phyloP scores from a whole-genome alignment of 169 alveolate genomes.

The Miamiensis avidus region DNA sequence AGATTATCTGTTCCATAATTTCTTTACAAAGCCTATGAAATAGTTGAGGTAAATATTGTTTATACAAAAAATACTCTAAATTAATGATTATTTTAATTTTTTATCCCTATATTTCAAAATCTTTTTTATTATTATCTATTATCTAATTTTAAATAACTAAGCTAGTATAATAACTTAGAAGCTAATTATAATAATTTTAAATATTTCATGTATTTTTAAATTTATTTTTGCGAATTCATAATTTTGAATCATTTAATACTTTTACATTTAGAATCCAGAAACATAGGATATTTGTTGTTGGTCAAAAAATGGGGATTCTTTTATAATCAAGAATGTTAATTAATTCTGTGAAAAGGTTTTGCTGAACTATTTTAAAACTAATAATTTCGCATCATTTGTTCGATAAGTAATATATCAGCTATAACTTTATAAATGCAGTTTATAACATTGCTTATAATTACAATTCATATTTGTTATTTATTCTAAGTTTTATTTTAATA shows the following conservation, averaged over 20 bases:
- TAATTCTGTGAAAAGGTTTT: slow-evolving; percentile 78
- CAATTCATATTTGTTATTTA: slow-evolving; percentile 17
- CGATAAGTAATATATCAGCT: slow-evolving; percentile 64
- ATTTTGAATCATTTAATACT: background rate
- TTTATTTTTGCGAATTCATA: background rate
- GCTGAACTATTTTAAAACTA: slow-evolving; percentile 80
- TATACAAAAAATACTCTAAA: background rate
- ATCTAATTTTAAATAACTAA: background rate
- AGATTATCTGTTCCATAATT: slow-evolving; percentile 12
- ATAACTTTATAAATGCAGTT: slow-evolving; percentile 67
- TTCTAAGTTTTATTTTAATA: slow-evolving; percentile 68
- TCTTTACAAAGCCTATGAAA: slow-evolving; percentile 20
- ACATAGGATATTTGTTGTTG: slow-evolving; percentile 68
- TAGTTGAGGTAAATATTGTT: slow-evolving; percentile 15
- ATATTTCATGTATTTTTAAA: background rate
- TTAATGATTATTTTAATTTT: background rate
- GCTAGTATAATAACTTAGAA: background rate
- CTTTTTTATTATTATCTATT: background rate
- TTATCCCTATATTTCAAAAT: background rate
- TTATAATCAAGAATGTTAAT: slow-evolving; percentile 66
- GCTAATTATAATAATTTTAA: background rate
- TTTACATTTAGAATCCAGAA: slow-evolving; percentile 38
- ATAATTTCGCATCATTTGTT: slow-evolving; percentile 82
- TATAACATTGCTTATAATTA: slow-evolving; percentile 49
- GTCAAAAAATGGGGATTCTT: slow-evolving; percentile 73